Evolutionary conservation across 768 basidiomycete species (phyloP).

Genomic region (Rubroboletus pulcherrimus): DNA sequence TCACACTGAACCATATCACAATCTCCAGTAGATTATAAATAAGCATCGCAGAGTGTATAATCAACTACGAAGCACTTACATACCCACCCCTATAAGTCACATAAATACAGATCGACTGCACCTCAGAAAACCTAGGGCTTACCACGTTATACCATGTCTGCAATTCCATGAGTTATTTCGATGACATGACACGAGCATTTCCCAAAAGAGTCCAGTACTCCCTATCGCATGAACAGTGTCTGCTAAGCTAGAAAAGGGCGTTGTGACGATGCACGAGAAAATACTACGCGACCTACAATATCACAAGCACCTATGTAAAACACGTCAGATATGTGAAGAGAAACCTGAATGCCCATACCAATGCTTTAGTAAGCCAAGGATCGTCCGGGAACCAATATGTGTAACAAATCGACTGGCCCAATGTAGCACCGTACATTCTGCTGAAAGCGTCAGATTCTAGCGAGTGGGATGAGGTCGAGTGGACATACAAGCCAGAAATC

Average conservation of each 20-base stretch:
- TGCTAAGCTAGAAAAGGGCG: neutral
- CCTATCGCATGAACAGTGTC: slow-evolving; percentile 6
- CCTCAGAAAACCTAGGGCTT: neutral
- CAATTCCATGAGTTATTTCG: neutral
- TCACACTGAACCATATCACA: slow-evolving; percentile 1
- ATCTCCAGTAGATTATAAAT: neutral
- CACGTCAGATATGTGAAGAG: neutral
- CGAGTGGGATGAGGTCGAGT: neutral
- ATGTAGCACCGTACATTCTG: slow-evolving; percentile 13
- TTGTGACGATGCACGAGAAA: neutral
- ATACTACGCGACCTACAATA: neutral
- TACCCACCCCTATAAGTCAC: neutral
- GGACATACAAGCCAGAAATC: slow-evolving; percentile 1
- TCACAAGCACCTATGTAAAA: neutral
- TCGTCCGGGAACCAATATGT: slow-evolving; percentile 10
- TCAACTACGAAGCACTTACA: neutral
- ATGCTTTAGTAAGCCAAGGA: neutral
- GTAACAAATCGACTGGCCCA: slow-evolving; percentile 12
- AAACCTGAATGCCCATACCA: neutral
- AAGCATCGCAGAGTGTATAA: neutral
- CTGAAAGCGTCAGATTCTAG: neutral
- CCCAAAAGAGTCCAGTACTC: neutral
- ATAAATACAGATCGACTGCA: neutral
- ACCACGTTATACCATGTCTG: neutral
- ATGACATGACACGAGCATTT: neutral